phyloP scores from a whole-genome alignment of 1,284 basidiomycete genomes.

The Microbotryum lychnidis-dioicae region DNA sequence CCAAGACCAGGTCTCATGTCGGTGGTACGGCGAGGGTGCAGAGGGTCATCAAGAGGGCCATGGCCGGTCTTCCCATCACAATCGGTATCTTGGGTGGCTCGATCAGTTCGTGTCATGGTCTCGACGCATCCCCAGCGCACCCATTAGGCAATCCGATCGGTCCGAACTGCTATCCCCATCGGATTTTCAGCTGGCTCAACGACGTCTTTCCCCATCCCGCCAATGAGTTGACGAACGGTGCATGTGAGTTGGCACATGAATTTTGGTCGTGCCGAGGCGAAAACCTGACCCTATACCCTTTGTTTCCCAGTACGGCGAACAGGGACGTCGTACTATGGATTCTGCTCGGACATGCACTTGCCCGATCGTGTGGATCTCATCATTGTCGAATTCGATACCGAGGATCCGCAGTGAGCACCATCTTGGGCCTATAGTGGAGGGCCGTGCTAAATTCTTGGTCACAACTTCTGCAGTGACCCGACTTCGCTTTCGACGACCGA shows the following conservation, averaged over 20 bases:
- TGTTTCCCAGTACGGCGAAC: slow-evolving; percentile 58
- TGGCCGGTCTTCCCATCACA: slow-evolving; percentile 76
- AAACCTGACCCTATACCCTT: neutral
- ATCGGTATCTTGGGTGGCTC: slow-evolving; percentile 85
- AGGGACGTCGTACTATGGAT: slow-evolving; percentile 84
- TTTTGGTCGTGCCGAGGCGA: neutral
- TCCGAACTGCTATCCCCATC: slow-evolving; percentile 74
- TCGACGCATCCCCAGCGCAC: slow-evolving; percentile 51
- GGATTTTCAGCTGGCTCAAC: slow-evolving; percentile 93
- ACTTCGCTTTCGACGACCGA: slow-evolving; percentile 76
- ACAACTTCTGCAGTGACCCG: slow-evolving; percentile 49
- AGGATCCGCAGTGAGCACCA: slow-evolving; percentile 66
- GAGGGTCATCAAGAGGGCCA: slow-evolving; percentile 70
- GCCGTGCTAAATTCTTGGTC: neutral
- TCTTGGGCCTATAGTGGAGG: neutral
- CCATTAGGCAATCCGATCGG: slow-evolving; percentile 65
- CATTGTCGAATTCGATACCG: slow-evolving; percentile 82
- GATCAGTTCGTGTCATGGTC: slow-evolving; percentile 88
- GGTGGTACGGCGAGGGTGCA: slow-evolving; percentile 79
- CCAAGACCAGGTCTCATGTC: slow-evolving; percentile 66
- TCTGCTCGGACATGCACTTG: slow-evolving; percentile 80
- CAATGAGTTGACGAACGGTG: slow-evolving; percentile 89
- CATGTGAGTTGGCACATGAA: slow-evolving; percentile 39
- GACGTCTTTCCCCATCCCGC: slow-evolving; percentile 86
- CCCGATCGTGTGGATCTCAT: slow-evolving; percentile 86